Evolutionary conservation across 345 rosid species (phyloP), one percentile per base, ranked within the genome.

Genomic region (Pseudoturritis turrita): DNA sequence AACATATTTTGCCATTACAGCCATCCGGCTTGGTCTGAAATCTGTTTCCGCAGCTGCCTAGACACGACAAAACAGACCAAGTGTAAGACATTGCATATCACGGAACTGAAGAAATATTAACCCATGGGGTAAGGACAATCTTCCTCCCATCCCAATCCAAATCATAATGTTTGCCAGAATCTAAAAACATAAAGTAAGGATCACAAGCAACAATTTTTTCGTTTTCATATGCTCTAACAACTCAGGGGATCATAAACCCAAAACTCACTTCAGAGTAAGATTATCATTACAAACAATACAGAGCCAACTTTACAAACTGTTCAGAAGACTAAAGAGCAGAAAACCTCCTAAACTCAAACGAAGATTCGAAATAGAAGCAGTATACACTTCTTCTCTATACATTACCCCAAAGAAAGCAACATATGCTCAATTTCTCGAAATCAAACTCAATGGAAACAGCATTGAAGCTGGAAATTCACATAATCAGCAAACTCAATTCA

Each of bases 31-130:
- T 22, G 96, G 96, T 45, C 82, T 70, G 45, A 85, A 86, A 79
- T 91, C 96, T 77, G 76, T 89, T 81, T 81, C 96, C 2, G 84
- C 77, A 51, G 99, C 96, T 80, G 96, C 96, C 97, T 95, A 78
- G 66, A 80, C 41, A 80, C 40, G 13, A 67, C 0, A 31, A 52
- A 25, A 67, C 62, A 58, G 39, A 28, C n/a, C 17, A 52, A 43
- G 21, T 52, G 55, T 52, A 51, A 68, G 49, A 15, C 45, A 53
- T 26, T 61, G 21, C 78, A 28, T 40, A 28, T 2, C 14, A 13
- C 10, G 10, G 12, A 26, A 37, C 58, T 14, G 12, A 26, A 25
- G 14, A 70, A 65, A 31, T 5, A 2, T 11, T 12, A 44, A 29
- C 3, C 28, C 54, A 31, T 46, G 33, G 13, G 45, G 18, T 19